A percentile compares a stretch with the other conserved stretches of the same genome.
Conservation (phyloP, 768 basidiomycete species). For the Albatrellus ellisii region DNA sequence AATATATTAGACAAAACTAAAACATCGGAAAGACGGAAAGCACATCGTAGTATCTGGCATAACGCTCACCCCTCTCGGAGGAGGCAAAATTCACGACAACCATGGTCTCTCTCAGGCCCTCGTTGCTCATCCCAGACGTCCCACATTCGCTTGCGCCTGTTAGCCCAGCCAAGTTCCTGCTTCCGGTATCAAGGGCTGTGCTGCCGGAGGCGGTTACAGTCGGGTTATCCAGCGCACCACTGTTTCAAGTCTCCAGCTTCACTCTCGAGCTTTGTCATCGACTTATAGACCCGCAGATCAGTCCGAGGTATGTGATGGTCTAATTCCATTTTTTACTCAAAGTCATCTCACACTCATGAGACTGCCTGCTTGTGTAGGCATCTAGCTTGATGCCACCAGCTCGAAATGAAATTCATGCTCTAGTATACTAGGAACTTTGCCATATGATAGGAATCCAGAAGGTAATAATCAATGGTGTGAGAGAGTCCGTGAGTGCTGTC, state of each 20-base stretch:
- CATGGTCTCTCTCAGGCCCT: constrained; percentile 95
- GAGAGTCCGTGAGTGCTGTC: too few relatives aligned
- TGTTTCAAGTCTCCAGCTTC: too few relatives aligned
- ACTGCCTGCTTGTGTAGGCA: too few relatives aligned
- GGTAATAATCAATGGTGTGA: too few relatives aligned
- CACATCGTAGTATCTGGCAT: constrained; percentile 96
- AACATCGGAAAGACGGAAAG: constrained; percentile 83
- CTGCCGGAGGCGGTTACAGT: constrained; percentile 96
- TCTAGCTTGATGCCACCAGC: too few relatives aligned
- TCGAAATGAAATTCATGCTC: too few relatives aligned
- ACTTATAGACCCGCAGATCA: background rate
- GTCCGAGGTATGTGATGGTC: too few relatives aligned
- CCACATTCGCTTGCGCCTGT: constrained; percentile 91
- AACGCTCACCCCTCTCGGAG: constrained; percentile 92
- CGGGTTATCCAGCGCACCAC: constrained; percentile 99
- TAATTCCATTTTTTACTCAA: too few relatives aligned
- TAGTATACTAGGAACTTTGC: too few relatives aligned
- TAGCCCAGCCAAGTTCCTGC: constrained; percentile 98
- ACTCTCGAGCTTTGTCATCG: too few relatives aligned
- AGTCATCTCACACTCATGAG: too few relatives aligned
- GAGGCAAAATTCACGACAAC: constrained; percentile 97
- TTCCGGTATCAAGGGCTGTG: constrained; percentile 98
- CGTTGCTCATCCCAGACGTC: constrained; percentile 85
- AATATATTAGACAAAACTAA: constrained; percentile 73
- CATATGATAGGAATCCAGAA: too few relatives aligned